Evolutionary conservation across 106 monocot genomes (phyloP), one percentile per base, ranked within the genome.

Genomic region (Agapanthus africanus): DNA sequence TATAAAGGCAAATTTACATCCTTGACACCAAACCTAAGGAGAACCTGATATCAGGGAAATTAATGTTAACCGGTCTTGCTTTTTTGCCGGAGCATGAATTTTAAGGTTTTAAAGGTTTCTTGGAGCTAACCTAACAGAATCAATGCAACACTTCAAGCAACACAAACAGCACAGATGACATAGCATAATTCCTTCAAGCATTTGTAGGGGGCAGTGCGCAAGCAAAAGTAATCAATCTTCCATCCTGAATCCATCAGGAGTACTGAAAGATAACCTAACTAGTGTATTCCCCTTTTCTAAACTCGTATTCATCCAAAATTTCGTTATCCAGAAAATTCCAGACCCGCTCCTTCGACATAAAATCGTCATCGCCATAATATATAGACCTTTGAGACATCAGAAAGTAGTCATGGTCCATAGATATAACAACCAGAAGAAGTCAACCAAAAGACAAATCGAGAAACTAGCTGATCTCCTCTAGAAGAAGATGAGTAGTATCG

Each of bases 101-200:
- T n/a, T 33, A 61, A 61, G 33, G 23, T 35, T 61, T 61, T 18
- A 61, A 35, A 30, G n/a, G 27, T 57, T 27, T 30, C 27, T 28
- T 36, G 61, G 61, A 61, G 61, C 61, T 61, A 61, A 61, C 61
- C 61, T 61, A 61, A 61, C 61, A 61, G 18, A 61, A 61, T 35
- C n/a, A 35, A 61, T 61, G 35, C 35, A 57, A 57, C 10, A 57
- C 56, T 57, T 57, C 56, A 30, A 57, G 7, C 56, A 57, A 57
- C 56, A 57, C 56, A 57, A 57, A 57, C 56, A 57, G 56, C 56
- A 61, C 61, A 61, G 18, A n/a, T n/a, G 0, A 61, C n/a, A 61
- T n/a, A 61, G 36, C 61, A 35, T 6, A 61, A 36, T 61, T 36
- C 61, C 18, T 36, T 25, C 35, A 61, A 34, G 19, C n/a, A 18